Evolutionary conservation across 306 rosid genomes (phyloP).

Genomic region (Gynostemma pentaphyllum): DNA sequence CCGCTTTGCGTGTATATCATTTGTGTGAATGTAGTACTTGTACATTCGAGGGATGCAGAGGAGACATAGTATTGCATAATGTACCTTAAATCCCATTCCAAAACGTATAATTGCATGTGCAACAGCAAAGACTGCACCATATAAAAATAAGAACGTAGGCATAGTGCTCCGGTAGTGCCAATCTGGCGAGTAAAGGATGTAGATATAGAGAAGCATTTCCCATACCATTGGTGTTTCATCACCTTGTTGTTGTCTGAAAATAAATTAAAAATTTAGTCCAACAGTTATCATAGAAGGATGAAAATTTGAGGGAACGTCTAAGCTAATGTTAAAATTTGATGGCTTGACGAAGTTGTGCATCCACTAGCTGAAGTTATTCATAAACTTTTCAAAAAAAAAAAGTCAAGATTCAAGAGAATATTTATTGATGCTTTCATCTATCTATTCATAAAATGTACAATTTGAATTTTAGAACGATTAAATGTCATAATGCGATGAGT

Average conservation of each 20-base stretch:
- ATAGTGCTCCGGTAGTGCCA: slow-evolving; percentile 84
- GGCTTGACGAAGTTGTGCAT: not conserved
- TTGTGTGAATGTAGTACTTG: slow-evolving; percentile 73
- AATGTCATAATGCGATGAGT: no score
- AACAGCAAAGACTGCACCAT: slow-evolving; percentile 47
- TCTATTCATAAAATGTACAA: not conserved
- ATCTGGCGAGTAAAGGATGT: slow-evolving; percentile 82
- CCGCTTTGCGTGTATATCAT: slow-evolving; percentile 44
- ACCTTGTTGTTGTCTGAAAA: slow-evolving; percentile 74
- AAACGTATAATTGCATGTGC: slow-evolving; percentile 44
- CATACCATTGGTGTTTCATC: slow-evolving; percentile 93
- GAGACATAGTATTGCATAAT: slow-evolving; percentile 53
- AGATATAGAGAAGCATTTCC: slow-evolving; percentile 78
- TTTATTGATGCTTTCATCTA: not conserved
- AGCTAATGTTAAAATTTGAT: not conserved
- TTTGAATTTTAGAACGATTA: not conserved
- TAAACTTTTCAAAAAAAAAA: no score
- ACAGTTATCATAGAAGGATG: not conserved
- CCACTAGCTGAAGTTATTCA: not conserved
- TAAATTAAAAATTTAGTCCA: not conserved
- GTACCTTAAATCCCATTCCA: slow-evolving; percentile 59
- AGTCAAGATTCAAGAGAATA: no score
- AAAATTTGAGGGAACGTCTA: not conserved
- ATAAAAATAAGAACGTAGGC: slow-evolving; percentile 69
- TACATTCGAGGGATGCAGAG: slow-evolving; percentile 88